phyloP scores from a whole-genome alignment of 106 monocot genomes.

The Hemerocallis citrina region DNA sequence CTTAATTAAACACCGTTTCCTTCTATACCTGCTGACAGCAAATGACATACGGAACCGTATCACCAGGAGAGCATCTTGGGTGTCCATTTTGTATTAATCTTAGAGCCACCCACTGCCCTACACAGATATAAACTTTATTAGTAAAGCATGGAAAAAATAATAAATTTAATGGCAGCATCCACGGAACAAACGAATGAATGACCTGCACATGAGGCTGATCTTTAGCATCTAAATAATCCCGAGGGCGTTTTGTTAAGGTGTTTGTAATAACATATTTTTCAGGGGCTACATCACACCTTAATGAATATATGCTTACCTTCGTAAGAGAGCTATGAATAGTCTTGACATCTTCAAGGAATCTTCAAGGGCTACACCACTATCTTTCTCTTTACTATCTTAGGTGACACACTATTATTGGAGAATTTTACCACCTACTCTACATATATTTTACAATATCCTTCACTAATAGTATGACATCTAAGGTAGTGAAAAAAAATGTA shows the following conservation, averaged over 20 bases:
- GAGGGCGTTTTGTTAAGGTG: slow-evolving; percentile 78
- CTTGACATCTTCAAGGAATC: slow-evolving; percentile 62
- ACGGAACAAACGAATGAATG: background rate
- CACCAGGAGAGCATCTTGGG: slow-evolving; percentile 64
- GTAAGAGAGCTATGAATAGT: slow-evolving; percentile 70
- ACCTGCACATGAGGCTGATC: slow-evolving; percentile 98
- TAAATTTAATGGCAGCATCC: background rate
- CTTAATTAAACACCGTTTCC: background rate
- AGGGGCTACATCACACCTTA: slow-evolving; percentile 68
- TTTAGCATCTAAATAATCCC: slow-evolving; percentile 93
- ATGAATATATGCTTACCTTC: slow-evolving; percentile 34
- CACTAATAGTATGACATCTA: no score
- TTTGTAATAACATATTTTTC: slow-evolving; percentile 89
- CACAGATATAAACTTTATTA: background rate
- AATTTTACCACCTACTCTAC: no score
- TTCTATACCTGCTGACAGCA: slow-evolving; percentile 77
- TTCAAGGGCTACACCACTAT: background rate
- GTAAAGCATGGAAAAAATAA: background rate
- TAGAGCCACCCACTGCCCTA: slow-evolving; percentile 95
- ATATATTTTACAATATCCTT: no score
- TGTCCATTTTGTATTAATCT: slow-evolving; percentile 78
- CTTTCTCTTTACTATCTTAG: no score
- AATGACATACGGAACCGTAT: slow-evolving; percentile 88
- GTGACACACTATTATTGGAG: no score
- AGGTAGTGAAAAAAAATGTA: no score